phyloP scores from a whole-genome alignment of 805 yeast genomes.

The Schwanniomyces yamadae region DNA sequence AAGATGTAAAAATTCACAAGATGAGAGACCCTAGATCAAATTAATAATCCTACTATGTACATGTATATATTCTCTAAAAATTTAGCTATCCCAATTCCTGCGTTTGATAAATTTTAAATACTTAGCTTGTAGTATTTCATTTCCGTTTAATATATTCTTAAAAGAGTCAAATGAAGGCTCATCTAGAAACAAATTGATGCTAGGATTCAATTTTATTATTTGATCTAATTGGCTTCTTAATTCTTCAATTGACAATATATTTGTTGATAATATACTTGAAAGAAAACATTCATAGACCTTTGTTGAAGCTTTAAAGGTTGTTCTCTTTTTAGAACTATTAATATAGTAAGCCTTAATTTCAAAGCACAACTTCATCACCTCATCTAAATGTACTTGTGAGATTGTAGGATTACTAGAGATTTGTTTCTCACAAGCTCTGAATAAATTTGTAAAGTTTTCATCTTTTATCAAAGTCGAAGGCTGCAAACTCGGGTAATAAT shows the following conservation, averaged over 20 bases:
- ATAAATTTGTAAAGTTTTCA: constrained; percentile 12
- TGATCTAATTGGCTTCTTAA: constrained; percentile 3
- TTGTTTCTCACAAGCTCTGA: constrained; percentile 10
- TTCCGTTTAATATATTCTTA: background rate
- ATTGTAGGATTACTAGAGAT: background rate
- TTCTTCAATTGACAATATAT: background rate
- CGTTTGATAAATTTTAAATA: constrained; percentile 3
- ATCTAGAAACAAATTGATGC: no score
- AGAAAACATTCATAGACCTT: constrained; percentile 5
- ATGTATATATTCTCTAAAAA: constrained; percentile 4
- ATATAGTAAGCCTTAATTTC: constrained; percentile 5
- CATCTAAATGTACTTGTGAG: background rate
- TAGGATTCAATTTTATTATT: constrained; percentile 2
- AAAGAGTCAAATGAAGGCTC: no score
- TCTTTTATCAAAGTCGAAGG: constrained; percentile 11
- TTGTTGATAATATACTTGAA: background rate
- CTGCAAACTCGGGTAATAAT: constrained; percentile 7
- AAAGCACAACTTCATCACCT: background rate
- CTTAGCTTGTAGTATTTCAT: constrained; percentile 1
- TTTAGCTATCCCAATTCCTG: background rate
- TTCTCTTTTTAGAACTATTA: background rate
- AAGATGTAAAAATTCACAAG: constrained; percentile 61
- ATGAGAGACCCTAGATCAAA: constrained; percentile 42
- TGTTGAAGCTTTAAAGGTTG: constrained; percentile 1
- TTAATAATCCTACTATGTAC: constrained; percentile 4